Evolutionary conservation across 2,329 filamentous ascomycete genomes (phyloP), one percentile per base, ranked within the genome.

Genomic region (Fusarium temperatum): DNA sequence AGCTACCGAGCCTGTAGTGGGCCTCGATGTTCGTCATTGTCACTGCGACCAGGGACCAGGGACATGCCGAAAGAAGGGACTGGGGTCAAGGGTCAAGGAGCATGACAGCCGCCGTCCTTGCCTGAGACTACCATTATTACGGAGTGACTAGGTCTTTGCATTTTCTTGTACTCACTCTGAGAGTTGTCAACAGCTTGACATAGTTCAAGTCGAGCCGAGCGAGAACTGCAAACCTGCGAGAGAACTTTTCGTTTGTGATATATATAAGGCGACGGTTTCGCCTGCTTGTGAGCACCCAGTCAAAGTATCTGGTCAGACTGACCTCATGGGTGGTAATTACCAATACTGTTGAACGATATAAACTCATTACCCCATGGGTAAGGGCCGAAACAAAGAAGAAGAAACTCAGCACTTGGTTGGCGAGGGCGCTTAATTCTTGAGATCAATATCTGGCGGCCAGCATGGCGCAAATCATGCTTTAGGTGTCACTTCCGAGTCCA

Each of bases 1-100:
- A 78, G 76, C 76, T 78, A 78, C 76, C 76, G 76, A 78, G 69
- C 73, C 72, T 78, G 67, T 61, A 66, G 73, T 77, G 72, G 75
- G 65, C 73, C 73, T 74, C 66, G 71, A 77, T 76, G 73, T 76
- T 77, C 76, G 75, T 78, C 76, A 78, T 77, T 77, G 67, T 66
- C 67, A 68, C 68, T 71, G 56, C 58, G 55, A 59, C 42, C 47
- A 50, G 42, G 56, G 56, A 36, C 20, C 35, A 50, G 41, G 56
- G 42, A 50, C 32, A 50, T 59, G 32, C 30, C 56, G 42, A 59
- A 41, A 36, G 28, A 47, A 32, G 28, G 32, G 56, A 63, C 59
- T 61, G 36, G 66, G 70, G 55, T 66, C 66, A 66, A 48, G 64
- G 63, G 45, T 45, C 14, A 48, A 55, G 58, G 64, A 72, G 62